Conservation (phyloP, 768 basidiomycete species). For the Grammothele lineata region DNA sequence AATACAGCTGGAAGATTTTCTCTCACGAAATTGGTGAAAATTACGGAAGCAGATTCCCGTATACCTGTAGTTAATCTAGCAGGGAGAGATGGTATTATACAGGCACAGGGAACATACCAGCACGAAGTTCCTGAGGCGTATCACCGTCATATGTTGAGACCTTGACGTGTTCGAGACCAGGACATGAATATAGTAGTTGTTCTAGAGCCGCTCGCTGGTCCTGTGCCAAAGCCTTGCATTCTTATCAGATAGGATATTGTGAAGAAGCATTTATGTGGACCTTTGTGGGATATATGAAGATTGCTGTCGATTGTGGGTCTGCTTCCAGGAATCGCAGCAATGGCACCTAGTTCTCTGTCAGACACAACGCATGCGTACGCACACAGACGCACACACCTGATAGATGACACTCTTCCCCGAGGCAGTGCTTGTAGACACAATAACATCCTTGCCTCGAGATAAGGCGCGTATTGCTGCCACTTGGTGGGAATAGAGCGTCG, state of each 20-base stretch:
- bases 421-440: slow-evolving; percentile 87
- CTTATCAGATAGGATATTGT: too few species aligned
- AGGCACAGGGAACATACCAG: slow-evolving; percentile 41
- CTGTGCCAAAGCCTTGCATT: slow-evolving; percentile 74
- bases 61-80: slow-evolving; percentile 37
- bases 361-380: neutral
- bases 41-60: slow-evolving; percentile 69
- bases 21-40: slow-evolving; percentile 87
- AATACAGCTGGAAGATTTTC: neutral
- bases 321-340: slow-evolving; percentile 61
- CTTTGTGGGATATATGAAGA: slow-evolving; percentile 90
- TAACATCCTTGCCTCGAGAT: slow-evolving; percentile 57
- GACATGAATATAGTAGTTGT: slow-evolving; percentile 55
- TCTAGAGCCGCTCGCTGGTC: slow-evolving; percentile 75
- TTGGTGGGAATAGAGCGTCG: slow-evolving; percentile 65
- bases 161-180: slow-evolving; percentile 57
- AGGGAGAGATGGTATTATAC: too few species aligned
- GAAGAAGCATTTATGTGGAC: too few species aligned
- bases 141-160: slow-evolving; percentile 84
- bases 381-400: slow-evolving; percentile 45
- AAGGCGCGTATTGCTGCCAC: slow-evolving; percentile 67
- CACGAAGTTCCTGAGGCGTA: slow-evolving; percentile 65
- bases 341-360: slow-evolving; percentile 51
- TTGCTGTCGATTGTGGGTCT: slow-evolving; percentile 57
- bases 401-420: slow-evolving; percentile 89